Base-by-base conservation (phyloP, 352 stramenopile species). In the Pilasporangium apinafurcum region DNA sequence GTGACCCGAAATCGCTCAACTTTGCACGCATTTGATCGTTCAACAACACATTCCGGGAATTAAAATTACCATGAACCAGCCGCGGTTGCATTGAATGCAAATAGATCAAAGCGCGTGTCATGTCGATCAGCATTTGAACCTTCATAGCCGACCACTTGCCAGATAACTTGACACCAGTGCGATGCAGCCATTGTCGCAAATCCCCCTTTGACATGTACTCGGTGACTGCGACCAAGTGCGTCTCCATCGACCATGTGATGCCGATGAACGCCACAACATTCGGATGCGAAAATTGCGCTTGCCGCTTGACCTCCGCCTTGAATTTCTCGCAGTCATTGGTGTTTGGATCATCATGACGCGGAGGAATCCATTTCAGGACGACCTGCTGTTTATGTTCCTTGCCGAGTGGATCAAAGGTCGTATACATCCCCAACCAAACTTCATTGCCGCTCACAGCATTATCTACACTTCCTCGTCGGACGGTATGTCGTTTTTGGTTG, bases 201-300 rank as follows among this genome's bases (percentile, higher is more conserved):
- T 90, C 72, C 8, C 78, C 74, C 49, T 71, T 56, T 18, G 65
- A 44, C 74, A 88, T 80, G 54, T 86, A 88, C 62, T 88, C 73
- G 8, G 71, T 87, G 22, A 91, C 52, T 17, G 68, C 71, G 2
- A 80, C 55, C n/a, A 91, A 28, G 33, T 87, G 67, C 8, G 72
- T 83, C 31, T 85, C 60, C 10, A 58, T 58, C 17, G 75, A 86
- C 79, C 75, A 89, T 12, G 73, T 64, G 9, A 92, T 76, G 21
- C 80, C 76, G 18, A 85, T 58, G 42, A 87, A 92, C 10, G 62
- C 38, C 36, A 75, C 69, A 16, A 92, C 62, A 44, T 81, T 79
- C 9, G 74, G 67, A 39, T 92, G 79, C 10, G 57, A 68, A 26
- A 92, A 65, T 28, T 67, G 52, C 17, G 79, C 67, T 50, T 81